phyloP scores from a whole-genome alignment of 2,329 filamentous ascomycete species.

The Neonectria magnoliae region DNA sequence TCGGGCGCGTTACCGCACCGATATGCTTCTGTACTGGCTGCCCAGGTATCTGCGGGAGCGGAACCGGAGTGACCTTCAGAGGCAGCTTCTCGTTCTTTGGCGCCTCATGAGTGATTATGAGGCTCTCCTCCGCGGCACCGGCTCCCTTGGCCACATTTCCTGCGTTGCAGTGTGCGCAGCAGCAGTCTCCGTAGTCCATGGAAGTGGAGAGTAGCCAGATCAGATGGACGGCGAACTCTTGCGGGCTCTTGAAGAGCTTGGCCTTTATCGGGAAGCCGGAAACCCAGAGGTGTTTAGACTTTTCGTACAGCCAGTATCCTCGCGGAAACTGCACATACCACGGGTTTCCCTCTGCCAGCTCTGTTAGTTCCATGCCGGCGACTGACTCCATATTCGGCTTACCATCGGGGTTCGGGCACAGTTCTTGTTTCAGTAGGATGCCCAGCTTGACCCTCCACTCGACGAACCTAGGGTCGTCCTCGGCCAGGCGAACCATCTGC shows the following conservation, averaged over 20 bases:
- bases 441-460: slow-evolving; percentile 59
- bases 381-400: slow-evolving; percentile 24
- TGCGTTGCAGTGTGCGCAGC: slow-evolving; percentile 60
- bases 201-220: slow-evolving; percentile 63
- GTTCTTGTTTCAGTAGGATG: slow-evolving; percentile 57
- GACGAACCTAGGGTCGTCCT: slow-evolving; percentile 55
- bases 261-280: slow-evolving; percentile 60
- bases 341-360: slow-evolving; percentile 51
- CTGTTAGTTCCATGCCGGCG: slow-evolving; percentile 25
- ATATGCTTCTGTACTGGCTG: slow-evolving; percentile 47
- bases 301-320: slow-evolving; percentile 59
- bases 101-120: slow-evolving; percentile 35
- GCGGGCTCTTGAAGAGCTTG: slow-evolving; percentile 62
- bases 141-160: slow-evolving; percentile 40
- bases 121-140: slow-evolving; percentile 41
- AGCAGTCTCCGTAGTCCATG: slow-evolving; percentile 59
- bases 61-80: slow-evolving; percentile 50
- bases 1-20: slow-evolving; percentile 36
- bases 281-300: slow-evolving; percentile 60
- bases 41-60: slow-evolving; percentile 49
- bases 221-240: slow-evolving; percentile 63
- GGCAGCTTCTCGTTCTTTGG: slow-evolving; percentile 40
- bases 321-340: slow-evolving; percentile 58
- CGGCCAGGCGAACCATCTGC: slow-evolving; percentile 55
- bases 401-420: slow-evolving; percentile 54